Evolutionary conservation across 176 grass and related monocot genomes (phyloP), one percentile per base, ranked within the genome.

Genomic region (Phoenix roebelenii): DNA sequence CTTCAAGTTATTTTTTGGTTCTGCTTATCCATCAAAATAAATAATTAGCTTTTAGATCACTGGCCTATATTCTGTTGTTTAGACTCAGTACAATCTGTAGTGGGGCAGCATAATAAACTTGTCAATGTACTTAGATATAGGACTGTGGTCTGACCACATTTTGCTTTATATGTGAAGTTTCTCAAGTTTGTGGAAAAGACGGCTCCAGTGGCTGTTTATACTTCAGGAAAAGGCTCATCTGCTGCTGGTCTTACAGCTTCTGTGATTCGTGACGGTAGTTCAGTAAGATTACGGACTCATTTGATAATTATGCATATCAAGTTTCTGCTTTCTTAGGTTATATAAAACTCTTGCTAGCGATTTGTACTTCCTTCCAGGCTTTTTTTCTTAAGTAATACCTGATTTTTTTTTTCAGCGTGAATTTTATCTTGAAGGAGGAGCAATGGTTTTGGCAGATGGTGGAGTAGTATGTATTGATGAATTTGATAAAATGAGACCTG

Each of bases 171-270:
- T 77, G 60, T 72, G 7, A 14, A 98, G 93, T 98, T 98, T 77
- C 84, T 98, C 49, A 98, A 98, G 68, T 98, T 98, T 83, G 93
- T 89, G 64, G 93, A 98, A 80, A 98, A 92, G 71, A 89, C 93
- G 29, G 84, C 93, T 65, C 93, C 93, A 51, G 75, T 89, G 60
- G 87, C 93, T 23, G 93, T 98, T 57, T 98, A 98, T 75, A 98
- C 93, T 64, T 98, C 93, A 76, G 93, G 93, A 67, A 98, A 98
- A 75, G 93, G 93, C 78, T 98, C 93, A 65, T 98, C 93, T 19
- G 87, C 93, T 61, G 87, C 84, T 70, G 93, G 93, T 76, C 87
- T 98, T 60, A 92, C 93, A 16, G 87, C 93, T 18, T 98, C 93
- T 52, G 93, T 98, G 32, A 92, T 81, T 54, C 79, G 87, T 64